Conservation (phyloP, 2,329 filamentous ascomycete genomes). For the Aphanoascus verrucosus region DNA sequence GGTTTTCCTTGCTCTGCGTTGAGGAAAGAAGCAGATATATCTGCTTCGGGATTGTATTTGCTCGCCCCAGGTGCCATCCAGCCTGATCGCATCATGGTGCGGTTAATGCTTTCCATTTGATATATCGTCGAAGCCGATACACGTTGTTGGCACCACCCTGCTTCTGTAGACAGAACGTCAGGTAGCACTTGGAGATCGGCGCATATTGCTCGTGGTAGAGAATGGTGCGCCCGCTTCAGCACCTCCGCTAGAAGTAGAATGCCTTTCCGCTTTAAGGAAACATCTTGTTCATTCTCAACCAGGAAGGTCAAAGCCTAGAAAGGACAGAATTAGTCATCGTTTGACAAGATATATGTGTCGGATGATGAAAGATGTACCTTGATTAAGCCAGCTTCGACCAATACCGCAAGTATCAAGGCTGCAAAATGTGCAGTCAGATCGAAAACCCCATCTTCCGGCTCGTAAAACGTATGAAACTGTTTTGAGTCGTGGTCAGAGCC, state of each 20-base stretch:
- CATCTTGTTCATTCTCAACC: conserved; percentile 41
- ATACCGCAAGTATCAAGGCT: conserved; percentile 70
- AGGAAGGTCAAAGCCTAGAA: conserved; percentile 39
- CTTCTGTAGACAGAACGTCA: conserved; percentile 62
- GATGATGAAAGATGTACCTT: conserved; percentile 24
- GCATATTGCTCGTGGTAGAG: conserved; percentile 74
- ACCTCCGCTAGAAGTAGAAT: conserved; percentile 86
- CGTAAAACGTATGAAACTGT: conserved; percentile 46
- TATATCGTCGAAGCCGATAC: conserved; percentile 85
- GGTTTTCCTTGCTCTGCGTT: conserved; percentile 36
- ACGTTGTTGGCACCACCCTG: conserved; percentile 64
- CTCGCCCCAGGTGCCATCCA: conserved; percentile 33
- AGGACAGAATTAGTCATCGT: conserved; percentile 17
- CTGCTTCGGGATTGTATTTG: conserved; percentile 35
- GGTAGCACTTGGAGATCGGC: conserved; percentile 78
- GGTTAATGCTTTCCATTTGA: conserved; percentile 94
- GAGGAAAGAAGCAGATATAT: conserved; percentile 35
- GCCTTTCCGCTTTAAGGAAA: conserved; percentile 66
- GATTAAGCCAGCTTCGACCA: conserved; percentile 71
- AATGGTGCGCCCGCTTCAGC: conserved; percentile 74
- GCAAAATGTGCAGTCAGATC: conserved; percentile 93
- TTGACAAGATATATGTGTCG: not conserved
- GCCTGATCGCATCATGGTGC: conserved; percentile 74
- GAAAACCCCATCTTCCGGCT: conserved; percentile 51
- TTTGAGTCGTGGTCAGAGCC: conserved; percentile 44